phyloP scores from a whole-genome alignment of 140 eudicot genomes.

The Ambrosia hybrid region DNA sequence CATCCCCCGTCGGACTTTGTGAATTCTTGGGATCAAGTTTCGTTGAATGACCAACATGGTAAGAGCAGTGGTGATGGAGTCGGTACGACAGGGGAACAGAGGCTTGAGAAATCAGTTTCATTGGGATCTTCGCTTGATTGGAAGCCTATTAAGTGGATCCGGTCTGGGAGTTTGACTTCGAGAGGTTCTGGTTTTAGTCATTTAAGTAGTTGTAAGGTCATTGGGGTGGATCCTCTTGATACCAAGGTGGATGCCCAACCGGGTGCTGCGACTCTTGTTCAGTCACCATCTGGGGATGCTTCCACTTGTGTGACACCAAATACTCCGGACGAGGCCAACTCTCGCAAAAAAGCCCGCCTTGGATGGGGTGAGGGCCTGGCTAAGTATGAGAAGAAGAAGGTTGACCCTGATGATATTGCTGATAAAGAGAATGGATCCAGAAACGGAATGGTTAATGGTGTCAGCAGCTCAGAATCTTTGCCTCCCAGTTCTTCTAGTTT shows the following conservation, averaged over 20 bases:
- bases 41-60: slow-evolving; percentile 50
- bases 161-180: slow-evolving; percentile 78
- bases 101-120: slow-evolving; percentile 45
- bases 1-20: slow-evolving; percentile 41
- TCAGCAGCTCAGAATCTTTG: slow-evolving; percentile 34
- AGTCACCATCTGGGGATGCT: slow-evolving; percentile 53
- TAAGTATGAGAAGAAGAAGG: slow-evolving; percentile 85
- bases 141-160: slow-evolving; percentile 75
- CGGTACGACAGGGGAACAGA: slow-evolving; percentile 36
- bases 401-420: slow-evolving; percentile 61
- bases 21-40: slow-evolving; percentile 49
- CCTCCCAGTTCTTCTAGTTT: slow-evolving; percentile 30
- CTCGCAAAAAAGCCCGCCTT: slow-evolving; percentile 81
- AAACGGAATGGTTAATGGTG: slow-evolving; percentile 16
- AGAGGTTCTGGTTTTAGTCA: slow-evolving; percentile 65
- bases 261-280: slow-evolving; percentile 28
- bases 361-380: slow-evolving; percentile 99
- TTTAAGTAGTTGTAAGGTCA: slow-evolving; percentile 65
- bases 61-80: slow-evolving; percentile 39
- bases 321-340: slow-evolving; percentile 52
- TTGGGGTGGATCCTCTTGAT: slow-evolving; percentile 45
- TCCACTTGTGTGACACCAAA: slow-evolving; percentile 43
- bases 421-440: slow-evolving; percentile 43
- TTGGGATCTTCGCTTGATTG: slow-evolving; percentile 52
- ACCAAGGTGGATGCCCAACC: slow-evolving; percentile 37